Percentiles rank a stretch among this genome's conserved stretches.
These are phyloP conservation scores for Nicotiana obtusifolia DNA, from an alignment of 257 asterid genomes.

Conservation along the genomic window DNA sequence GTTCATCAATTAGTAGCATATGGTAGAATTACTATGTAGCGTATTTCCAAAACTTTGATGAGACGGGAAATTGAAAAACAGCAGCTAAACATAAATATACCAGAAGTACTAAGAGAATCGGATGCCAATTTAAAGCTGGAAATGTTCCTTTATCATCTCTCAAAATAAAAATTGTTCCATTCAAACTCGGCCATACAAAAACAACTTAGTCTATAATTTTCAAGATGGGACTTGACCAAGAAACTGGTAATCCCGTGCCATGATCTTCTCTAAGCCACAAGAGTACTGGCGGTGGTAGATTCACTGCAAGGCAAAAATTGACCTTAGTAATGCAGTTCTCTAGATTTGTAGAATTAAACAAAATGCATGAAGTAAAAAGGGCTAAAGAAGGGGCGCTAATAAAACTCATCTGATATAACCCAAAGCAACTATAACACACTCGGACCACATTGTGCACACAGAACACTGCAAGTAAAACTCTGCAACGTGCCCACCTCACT, in stretches of 20 bases:
- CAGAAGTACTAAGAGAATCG: too few relatives aligned
- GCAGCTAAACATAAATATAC: not conserved
- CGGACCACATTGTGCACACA: not conserved
- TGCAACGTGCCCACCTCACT: not conserved
- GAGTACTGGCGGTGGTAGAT: slow-evolving; percentile 38
- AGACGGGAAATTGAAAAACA: not conserved
- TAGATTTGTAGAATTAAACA: not conserved
- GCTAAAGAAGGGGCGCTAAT: not conserved
- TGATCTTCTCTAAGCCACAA: slow-evolving; percentile 23
- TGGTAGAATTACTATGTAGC: not conserved
- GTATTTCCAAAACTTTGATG: not conserved
- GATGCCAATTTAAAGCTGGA: not conserved
- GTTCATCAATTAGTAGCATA: not conserved
- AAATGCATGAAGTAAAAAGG: not conserved
- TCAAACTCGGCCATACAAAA: not conserved
- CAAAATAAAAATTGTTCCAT: not conserved
- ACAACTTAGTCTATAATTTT: not conserved
- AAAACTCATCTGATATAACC: not conserved
- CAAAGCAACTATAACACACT: not conserved
- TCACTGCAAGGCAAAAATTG: slow-evolving; percentile 22
- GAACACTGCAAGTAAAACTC: not conserved
- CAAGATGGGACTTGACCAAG: not conserved
- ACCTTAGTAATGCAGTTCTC: not conserved
- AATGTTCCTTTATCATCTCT: not conserved
- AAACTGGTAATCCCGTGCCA: not conserved